Percentiles rank a stretch among this genome's conserved stretches.
phyloP scores from a whole-genome alignment of 2,329 filamentous ascomycete genomes.

The Stemphylium lycopersici region DNA sequence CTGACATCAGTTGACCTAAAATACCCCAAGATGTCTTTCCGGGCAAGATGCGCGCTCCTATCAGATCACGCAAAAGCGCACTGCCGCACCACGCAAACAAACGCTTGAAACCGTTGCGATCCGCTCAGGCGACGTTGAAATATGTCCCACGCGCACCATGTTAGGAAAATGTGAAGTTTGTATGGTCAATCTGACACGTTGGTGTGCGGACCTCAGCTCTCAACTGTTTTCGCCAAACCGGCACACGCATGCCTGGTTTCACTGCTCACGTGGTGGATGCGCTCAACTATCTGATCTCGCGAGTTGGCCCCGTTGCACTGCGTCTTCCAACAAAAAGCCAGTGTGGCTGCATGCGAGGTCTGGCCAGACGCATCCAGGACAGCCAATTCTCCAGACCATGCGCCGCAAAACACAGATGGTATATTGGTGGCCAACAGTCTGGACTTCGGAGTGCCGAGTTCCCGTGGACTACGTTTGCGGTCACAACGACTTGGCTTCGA shows the following conservation, averaged over 20 bases:
- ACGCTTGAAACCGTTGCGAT: conserved; percentile 1
- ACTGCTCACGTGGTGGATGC: neutral
- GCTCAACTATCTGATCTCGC: neutral
- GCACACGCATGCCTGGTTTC: neutral
- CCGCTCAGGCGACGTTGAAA: neutral
- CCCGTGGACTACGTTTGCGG: neutral
- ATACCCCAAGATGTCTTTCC: neutral
- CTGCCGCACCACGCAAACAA: neutral
- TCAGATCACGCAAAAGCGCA: neutral
- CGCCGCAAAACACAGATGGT: neutral
- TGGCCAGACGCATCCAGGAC: neutral
- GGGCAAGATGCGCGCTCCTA: neutral
- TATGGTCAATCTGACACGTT: neutral
- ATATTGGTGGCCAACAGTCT: neutral
- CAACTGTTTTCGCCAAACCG: neutral
- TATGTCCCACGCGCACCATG: neutral
- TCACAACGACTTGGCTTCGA: too few relatives aligned
- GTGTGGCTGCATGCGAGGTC: neutral
- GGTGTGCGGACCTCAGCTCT: neutral
- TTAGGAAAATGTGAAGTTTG: neutral
- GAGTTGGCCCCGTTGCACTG: neutral
- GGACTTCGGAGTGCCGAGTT: neutral
- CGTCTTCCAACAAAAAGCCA: neutral
- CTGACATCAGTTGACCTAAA: conserved; percentile 2
- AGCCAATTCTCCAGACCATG: neutral